A percentile compares a stretch with the other conserved stretches of the same genome.
These are phyloP conservation scores for Cicer yamashitae DNA, from an alignment of 306 rosid species.

Conservation along the genomic window DNA sequence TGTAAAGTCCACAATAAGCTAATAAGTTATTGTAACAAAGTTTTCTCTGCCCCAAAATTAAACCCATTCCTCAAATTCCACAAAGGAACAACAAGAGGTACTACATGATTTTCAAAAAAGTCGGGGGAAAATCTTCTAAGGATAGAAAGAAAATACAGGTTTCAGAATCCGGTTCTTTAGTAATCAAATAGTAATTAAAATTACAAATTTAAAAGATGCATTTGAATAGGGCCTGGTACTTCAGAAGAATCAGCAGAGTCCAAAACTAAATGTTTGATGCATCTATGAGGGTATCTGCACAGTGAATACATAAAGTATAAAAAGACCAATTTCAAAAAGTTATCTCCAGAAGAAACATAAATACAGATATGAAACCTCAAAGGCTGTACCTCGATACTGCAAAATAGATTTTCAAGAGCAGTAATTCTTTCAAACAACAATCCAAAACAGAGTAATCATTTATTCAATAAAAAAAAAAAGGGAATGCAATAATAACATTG, in stretches of 20 bases:
- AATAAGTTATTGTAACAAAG: slow-evolving; percentile 45
- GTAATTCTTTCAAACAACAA: slow-evolving; percentile 27
- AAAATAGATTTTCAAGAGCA: slow-evolving; percentile 40
- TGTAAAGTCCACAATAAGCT: slow-evolving; percentile 45
- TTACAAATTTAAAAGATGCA: slow-evolving; percentile 70
- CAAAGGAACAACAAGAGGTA: slow-evolving; percentile 40
- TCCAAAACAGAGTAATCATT: not conserved
- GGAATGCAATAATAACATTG: not conserved
- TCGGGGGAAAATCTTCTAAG: slow-evolving; percentile 36
- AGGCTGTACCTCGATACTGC: slow-evolving; percentile 50
- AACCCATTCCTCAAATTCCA: slow-evolving; percentile 49
- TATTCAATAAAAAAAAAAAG: not conserved
- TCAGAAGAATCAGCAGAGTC: slow-evolving; percentile 88
- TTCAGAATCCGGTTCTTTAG: slow-evolving; percentile 61
- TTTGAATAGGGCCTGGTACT: slow-evolving; percentile 77
- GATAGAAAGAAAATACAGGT: slow-evolving; percentile 51
- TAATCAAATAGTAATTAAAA: slow-evolving; percentile 50
- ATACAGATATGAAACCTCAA: slow-evolving; percentile 34
- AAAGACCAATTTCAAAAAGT: slow-evolving; percentile 52
- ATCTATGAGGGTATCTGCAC: slow-evolving; percentile 82
- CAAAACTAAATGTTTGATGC: slow-evolving; percentile 79
- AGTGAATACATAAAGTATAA: slow-evolving; percentile 64
- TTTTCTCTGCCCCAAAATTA: slow-evolving; percentile 60
- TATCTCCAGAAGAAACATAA: slow-evolving; percentile 31
- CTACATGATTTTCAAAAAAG: slow-evolving; percentile 48